A percentile compares a stretch with the other conserved stretches of the same genome.
phyloP scores from a whole-genome alignment of 768 basidiomycete species.

The Auricularia auricula-judae region DNA sequence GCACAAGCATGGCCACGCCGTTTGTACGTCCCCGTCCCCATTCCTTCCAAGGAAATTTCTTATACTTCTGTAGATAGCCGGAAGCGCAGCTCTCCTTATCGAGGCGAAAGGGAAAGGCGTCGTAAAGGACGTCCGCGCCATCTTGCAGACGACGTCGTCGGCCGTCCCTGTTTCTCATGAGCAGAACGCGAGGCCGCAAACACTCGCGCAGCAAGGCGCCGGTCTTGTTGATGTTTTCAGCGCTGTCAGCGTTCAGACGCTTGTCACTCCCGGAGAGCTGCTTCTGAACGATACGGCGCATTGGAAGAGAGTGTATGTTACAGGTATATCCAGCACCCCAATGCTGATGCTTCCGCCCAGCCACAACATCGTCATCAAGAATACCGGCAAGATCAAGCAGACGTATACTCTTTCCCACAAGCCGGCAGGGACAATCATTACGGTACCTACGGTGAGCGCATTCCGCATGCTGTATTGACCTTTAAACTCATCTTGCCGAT shows the following conservation, averaged over 20 bases:
- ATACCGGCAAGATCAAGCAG: constrained; percentile 1
- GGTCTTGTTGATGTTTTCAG: constrained; percentile 10
- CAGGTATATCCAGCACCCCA: too few species aligned
- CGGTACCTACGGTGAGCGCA: background rate
- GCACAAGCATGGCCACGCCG: background rate
- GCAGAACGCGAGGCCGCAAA: background rate
- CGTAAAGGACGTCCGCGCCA: constrained; percentile 4
- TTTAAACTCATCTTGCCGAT: too few species aligned
- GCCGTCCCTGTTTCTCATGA: background rate
- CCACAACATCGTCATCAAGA: background rate
- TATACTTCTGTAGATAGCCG: background rate
- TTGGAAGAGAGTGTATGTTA: background rate
- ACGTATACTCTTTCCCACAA: constrained; percentile 1
- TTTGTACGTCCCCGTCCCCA: background rate
- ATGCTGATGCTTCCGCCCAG: too few species aligned
- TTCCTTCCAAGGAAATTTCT: too few species aligned
- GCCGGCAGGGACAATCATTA: background rate
- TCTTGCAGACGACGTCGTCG: background rate
- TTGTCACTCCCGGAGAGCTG: constrained; percentile 22
- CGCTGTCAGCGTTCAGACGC: constrained; percentile 17
- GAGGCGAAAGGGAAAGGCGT: constrained; percentile 3
- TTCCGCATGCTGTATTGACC: too few species aligned
- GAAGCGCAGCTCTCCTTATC: constrained; percentile 2
- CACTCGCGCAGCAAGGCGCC: constrained; percentile 1
- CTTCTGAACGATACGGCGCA: constrained; percentile 20